Base-by-base conservation (phyloP, 495 filamentous ascomycete genomes). In the Viridothelium virens region DNA sequence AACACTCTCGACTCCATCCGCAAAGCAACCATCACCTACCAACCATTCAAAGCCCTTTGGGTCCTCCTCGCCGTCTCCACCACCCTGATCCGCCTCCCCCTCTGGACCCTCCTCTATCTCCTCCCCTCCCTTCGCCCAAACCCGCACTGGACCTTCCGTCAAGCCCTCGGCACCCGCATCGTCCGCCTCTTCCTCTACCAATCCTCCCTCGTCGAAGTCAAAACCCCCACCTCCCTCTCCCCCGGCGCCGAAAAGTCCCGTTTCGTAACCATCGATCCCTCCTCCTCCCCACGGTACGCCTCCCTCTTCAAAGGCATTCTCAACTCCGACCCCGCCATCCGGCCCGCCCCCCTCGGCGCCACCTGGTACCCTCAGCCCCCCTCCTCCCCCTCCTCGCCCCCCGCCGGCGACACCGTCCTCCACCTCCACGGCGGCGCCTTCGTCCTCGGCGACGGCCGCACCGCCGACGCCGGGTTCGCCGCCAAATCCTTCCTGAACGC, bases 381-480 rank as follows among this genome's bases (percentile, higher is more conserved):
- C 72, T 77, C 3, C 77, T 74, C 31, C 76, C 66, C 2, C 77
- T 72, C 4, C 79, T 77, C 78, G 77, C 76, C 65, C 76, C 77
- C 1, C 14, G 68, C 67, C 7, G 25, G 34, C 11, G 38, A 56
- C 25, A 71, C 83, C n/a, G 70, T 79, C 3, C 74, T 85, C 31
- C 80, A 84, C 67, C 74, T 84, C 65, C 82, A 84, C 68, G 81
- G 81, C 59, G 82, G 82, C 36, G 80, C 77, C 11, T 85, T 74
- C 67, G 76, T 82, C 33, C 47, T 80, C 62, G 72, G 77, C 63
- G 73, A 77, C 70, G 75, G 75, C 16, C 67, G 77, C 9, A 73
- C 73, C 38, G 66, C 69, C n/a, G 78, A 76, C 64, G 71, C 75
- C 10, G 78, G 76, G 1, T 79, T 74, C 63, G 66, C 77, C 3